These are phyloP conservation scores for Wallacemonas rigidus DNA, from an alignment of 208 protist genomes.

Conservation along the genomic window DNA sequence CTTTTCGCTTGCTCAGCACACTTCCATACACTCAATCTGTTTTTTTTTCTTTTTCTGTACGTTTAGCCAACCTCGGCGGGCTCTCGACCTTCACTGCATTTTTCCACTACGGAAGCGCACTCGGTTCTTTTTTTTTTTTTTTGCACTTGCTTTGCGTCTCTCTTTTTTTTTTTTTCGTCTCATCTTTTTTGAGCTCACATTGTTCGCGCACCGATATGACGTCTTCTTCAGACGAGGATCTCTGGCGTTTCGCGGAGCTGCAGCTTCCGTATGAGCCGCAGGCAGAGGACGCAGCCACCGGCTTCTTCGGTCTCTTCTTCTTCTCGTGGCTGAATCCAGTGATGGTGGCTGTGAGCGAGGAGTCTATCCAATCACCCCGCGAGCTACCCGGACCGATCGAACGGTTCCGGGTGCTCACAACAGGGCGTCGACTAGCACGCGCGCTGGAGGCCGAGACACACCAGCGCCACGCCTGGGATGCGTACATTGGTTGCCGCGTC, in stretches of 20 bases:
- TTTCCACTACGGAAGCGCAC: no score
- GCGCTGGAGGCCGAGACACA: slow-evolving; percentile 24
- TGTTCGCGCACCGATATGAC: no score
- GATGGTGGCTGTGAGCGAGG: slow-evolving; percentile 31
- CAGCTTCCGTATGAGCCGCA: slow-evolving; percentile 27
- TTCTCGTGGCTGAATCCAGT: slow-evolving; percentile 43
- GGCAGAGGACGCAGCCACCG: slow-evolving; percentile 27
- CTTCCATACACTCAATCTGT: not conserved
- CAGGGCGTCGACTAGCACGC: slow-evolving; percentile 19
- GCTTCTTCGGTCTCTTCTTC: slow-evolving; percentile 20
- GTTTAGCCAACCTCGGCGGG: not conserved
- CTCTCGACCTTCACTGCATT: no score
- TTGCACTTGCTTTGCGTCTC: no score
- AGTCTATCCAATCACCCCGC: slow-evolving; percentile 21
- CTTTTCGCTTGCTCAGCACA: no score
- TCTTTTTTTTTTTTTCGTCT: not conserved
- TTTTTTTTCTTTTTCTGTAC: slow-evolving; percentile 3
- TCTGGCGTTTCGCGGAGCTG: slow-evolving; percentile 23
- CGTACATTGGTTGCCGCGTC: slow-evolving; percentile 32
- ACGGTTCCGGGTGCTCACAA: slow-evolving; percentile 20
- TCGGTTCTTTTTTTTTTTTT: no score
- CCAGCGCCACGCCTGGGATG: slow-evolving; percentile 37
- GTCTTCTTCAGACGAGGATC: not conserved
- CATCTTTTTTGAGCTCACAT: no score
- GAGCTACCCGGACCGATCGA: slow-evolving; percentile 27